Base-by-base conservation (phyloP, 1,284 basidiomycete genomes). In the Trichosporon inkin region DNA sequence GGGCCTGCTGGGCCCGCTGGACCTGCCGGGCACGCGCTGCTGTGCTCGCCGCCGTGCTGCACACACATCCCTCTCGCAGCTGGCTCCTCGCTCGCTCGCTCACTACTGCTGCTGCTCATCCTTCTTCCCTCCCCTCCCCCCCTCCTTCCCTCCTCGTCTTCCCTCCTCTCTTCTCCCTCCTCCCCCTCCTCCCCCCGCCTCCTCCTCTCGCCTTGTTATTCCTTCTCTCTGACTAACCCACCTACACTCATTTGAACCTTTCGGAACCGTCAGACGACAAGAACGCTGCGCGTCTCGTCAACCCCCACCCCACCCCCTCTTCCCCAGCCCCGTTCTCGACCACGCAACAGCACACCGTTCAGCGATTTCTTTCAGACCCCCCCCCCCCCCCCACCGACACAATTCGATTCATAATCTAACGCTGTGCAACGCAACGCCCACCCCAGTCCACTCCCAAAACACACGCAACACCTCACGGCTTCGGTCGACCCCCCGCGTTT, bases 401-500 rank as follows among this genome's bases (percentile, higher is more conserved):
- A 19, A 19, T 53, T 22, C 51, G 32, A 19, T 34, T 53, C 51
- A 22, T 49, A 22, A 32, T 24, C n/a, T 49, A 7, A 49, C 44
- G 44, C 24, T 49, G 44, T 49, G 24, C 28, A 49, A 49, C 44
- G 24, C 28, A 49, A 49, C 44, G 44, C 28, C 44, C 44, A 32
- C 16, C 44, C 20, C 44, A 49, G 24, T 49, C 44, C 44, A 28
- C 28, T 8, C 8, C 28, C 22, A 49, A 49, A 49, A 47, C 41
- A 47, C 44, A 49, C 6, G 11, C 35, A 20, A 17, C 19, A 37
- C 52, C 36, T 10, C 14, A 13, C 24, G 14, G 34, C 35, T 38
- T 49, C 44, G 44, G 44, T 49, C 44, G 44, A 49, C 44, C 44
- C n/a, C n/a, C n/a, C n/a, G n/a, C n/a, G 44, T 49, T 22, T 49